Evolutionary conservation across 1,284 basidiomycete genomes (phyloP).

Genomic region (Pseudozyma pruni): DNA sequence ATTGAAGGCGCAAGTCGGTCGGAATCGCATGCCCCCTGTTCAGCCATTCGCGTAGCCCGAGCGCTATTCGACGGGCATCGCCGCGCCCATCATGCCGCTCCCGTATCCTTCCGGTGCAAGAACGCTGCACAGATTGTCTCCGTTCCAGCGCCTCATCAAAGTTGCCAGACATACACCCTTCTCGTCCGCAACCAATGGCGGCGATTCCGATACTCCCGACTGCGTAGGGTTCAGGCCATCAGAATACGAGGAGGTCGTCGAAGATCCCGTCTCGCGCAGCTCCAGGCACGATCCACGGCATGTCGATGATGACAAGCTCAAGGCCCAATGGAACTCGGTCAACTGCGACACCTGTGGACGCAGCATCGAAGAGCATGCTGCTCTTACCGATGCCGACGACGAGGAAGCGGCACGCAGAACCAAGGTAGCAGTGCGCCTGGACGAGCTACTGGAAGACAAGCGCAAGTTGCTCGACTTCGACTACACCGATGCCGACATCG

Average conservation of each 20-base stretch:
- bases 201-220: constrained; percentile 6
- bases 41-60: neutral
- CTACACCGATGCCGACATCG: constrained; percentile 77
- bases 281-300: constrained; percentile 20
- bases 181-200: neutral
- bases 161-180: constrained; percentile 39
- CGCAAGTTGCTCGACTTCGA: constrained; percentile 80
- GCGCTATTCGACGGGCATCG: neutral
- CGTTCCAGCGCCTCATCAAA: constrained; percentile 41
- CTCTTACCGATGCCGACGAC: constrained; percentile 69
- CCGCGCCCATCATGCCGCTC: constrained; percentile 26
- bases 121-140: constrained; percentile 21
- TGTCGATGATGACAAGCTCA: constrained; percentile 28
- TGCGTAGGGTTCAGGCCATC: constrained; percentile 41
- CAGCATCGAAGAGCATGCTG: constrained; percentile 76
- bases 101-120: constrained; percentile 39
- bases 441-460: constrained; percentile 84
- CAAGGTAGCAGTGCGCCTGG: constrained; percentile 82
- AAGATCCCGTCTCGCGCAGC: constrained; percentile 25
- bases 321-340: constrained; percentile 18
- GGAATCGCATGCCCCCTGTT: neutral
- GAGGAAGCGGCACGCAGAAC: constrained; percentile 73
- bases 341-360: constrained; percentile 75
- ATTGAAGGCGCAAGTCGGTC: too few species aligned
- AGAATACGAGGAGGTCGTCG: constrained; percentile 31